phyloP scores from a whole-genome alignment of 768 basidiomycete species.

The Auriscalpium microsporum region DNA sequence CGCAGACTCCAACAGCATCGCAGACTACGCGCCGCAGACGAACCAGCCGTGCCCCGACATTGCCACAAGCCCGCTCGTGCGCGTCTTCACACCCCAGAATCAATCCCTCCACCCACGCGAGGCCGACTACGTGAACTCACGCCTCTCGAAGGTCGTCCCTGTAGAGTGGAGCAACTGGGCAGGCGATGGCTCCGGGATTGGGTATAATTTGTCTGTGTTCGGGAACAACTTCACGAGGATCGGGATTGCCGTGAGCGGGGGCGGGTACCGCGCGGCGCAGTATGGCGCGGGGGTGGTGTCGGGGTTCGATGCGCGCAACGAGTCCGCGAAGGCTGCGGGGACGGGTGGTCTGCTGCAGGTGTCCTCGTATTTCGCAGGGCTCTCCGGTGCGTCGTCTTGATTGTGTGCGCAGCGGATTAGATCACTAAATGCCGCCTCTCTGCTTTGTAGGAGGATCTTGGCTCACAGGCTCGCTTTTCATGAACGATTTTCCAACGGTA shows the following conservation, averaged over 20 bases:
- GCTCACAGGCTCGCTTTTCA: slow-evolving; percentile 52
- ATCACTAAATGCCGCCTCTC: not conserved
- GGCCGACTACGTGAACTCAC: slow-evolving; percentile 34
- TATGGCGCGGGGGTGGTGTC: slow-evolving; percentile 53
- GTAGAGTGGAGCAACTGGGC: slow-evolving; percentile 54
- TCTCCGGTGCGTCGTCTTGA: slow-evolving; percentile 41
- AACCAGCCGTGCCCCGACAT: slow-evolving; percentile 45
- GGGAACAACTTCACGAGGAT: slow-evolving; percentile 38
- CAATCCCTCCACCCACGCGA: slow-evolving; percentile 47
- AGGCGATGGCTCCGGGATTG: slow-evolving; percentile 41
- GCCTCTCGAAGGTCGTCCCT: slow-evolving; percentile 33
- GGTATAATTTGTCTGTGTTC: slow-evolving; percentile 41
- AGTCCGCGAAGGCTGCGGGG: slow-evolving; percentile 44
- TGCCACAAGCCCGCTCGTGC: slow-evolving; percentile 39
- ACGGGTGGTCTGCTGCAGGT: slow-evolving; percentile 66
- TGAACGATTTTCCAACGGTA: slow-evolving; percentile 56
- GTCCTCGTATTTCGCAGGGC: slow-evolving; percentile 55
- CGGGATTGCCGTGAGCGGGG: slow-evolving; percentile 62
- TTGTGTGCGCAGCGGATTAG: not conserved
- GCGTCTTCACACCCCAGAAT: slow-evolving; percentile 40
- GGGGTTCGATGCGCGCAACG: slow-evolving; percentile 55
- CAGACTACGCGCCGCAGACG: slow-evolving; percentile 44
- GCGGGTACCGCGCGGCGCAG: slow-evolving; percentile 60
- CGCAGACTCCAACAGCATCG: not conserved
- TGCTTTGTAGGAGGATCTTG: slow-evolving; percentile 51